Percentiles rank a stretch among this genome's conserved stretches.
These are phyloP conservation scores for Candida germanica DNA, from an alignment of 805 yeast species.

Conservation along the genomic window DNA sequence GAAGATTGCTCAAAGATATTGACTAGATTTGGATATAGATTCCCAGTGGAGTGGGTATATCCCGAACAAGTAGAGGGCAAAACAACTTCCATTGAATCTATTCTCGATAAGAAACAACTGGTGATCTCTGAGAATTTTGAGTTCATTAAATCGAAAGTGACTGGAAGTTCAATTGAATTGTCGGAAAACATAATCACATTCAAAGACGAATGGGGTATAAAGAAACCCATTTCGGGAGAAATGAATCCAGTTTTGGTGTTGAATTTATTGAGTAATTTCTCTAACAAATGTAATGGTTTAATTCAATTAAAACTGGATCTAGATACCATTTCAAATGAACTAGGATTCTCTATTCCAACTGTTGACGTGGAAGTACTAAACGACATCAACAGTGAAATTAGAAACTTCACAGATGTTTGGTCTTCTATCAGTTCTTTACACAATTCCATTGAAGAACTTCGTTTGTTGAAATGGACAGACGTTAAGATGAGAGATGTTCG, in stretches of 20 bases:
- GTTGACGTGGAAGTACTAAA: constrained; percentile 20
- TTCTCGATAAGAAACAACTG: constrained; percentile 30
- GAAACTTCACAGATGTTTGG: constrained; percentile 64
- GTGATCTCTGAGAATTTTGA: constrained; percentile 42
- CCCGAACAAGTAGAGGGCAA: constrained; percentile 61
- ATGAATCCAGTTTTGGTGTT: constrained; percentile 46
- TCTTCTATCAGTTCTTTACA: constrained; percentile 51
- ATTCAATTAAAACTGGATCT: constrained; percentile 6
- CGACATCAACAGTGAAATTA: constrained; percentile 45
- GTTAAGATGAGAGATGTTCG: constrained; percentile 46
- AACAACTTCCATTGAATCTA: constrained; percentile 37
- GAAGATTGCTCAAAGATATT: constrained; percentile 4
- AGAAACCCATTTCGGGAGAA: constrained; percentile 45
- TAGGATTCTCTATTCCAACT: constrained; percentile 7
- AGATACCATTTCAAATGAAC: constrained; percentile 1
- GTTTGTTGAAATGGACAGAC: constrained; percentile 46
- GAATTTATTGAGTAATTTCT: constrained; percentile 25
- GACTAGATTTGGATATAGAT: constrained; percentile 25
- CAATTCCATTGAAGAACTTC: constrained; percentile 42
- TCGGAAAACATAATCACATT: constrained; percentile 27
- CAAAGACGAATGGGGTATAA: constrained; percentile 45
- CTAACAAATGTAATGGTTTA: constrained; percentile 12
- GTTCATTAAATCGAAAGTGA: constrained; percentile 40
- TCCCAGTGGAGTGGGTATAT: constrained; percentile 55
- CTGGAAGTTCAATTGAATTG: constrained; percentile 36